Base-by-base conservation (phyloP, 345 rosid species). In the Hibiscus mutabilis region DNA sequence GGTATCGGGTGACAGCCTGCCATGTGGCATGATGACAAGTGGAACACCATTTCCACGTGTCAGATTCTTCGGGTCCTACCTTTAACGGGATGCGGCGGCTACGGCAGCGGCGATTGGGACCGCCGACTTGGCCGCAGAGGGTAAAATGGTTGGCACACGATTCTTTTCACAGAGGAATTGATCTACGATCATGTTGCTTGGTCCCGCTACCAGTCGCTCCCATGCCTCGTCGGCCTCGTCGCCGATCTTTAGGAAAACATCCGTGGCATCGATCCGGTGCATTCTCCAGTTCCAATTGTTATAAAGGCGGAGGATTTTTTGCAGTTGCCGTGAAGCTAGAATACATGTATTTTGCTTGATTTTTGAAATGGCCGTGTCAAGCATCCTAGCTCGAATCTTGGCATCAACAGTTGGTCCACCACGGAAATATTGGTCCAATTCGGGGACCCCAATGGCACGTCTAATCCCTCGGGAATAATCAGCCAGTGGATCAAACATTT, bases 231-330 rank as follows among this genome's bases (percentile, higher is more conserved):
- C 84, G 0, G 91, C 86, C 16, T 85, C 90, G 12, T 72, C 74
- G 25, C 94, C 91, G 9, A 76, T 80, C 58, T 78, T 81, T 33
- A 78, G 75, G 55, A 93, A 89, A 14, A 83, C 92, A 61, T 87
- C 90, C 0, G 96, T 87, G 52, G 96, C 98, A 40, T 93, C 94
- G 2, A 93, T 68, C 0, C 88, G 86, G 77, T 89, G 94, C 86
- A 91, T 86, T 8, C 72, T 85, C 94, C 96, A 75, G 11, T 67
- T 81, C 92, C 96, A 80, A 22, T 67, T 69, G 60, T 71, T 74
- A 47, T 78, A 75, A 14, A 91, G 89, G 46, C 82, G 71, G n/a
- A 69, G 77, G 52, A 93, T 87, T 73, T 93, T 93, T 18, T 84
- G 87, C 9, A 77, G 29, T 21, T 91, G 98, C 2, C 87, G 83